These are phyloP conservation scores for Erodium texanum DNA, from an alignment of 441 rosid genomes.

Conservation along the genomic window DNA sequence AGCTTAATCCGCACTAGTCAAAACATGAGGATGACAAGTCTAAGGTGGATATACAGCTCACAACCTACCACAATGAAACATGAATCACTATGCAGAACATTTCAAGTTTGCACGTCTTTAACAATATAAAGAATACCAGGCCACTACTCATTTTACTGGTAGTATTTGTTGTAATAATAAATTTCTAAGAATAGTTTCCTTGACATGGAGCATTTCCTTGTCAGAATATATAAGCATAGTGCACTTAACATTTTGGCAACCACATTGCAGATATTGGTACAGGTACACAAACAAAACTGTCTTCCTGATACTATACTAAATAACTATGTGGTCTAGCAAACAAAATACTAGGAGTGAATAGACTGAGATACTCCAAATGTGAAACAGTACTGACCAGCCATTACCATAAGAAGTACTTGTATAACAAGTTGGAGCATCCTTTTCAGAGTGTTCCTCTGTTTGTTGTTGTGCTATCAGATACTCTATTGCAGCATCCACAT, in stretches of 20 bases:
- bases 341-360: slow-evolving; percentile 4
- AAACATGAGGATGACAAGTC: background rate
- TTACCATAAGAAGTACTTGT: slow-evolving; percentile 45
- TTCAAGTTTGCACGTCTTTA: background rate
- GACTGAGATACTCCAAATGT: slow-evolving; percentile 15
- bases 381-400: slow-evolving; percentile 28
- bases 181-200: background rate
- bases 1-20: background rate
- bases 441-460: slow-evolving; percentile 29
- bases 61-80: background rate
- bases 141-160: background rate
- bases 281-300: background rate
- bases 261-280: background rate
- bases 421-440: slow-evolving; percentile 22
- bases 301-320: background rate
- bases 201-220: background rate
- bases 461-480: slow-evolving; percentile 61
- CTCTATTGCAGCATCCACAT: slow-evolving; percentile 77
- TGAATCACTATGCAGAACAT: background rate
- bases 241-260: background rate
- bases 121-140: background rate
- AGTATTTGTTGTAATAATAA: background rate
- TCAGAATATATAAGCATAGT: background rate
- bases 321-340: background rate
- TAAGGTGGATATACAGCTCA: background rate